Evolutionary conservation across 768 basidiomycete genomes (phyloP), one percentile per base, ranked within the genome.

Genomic region (Botryobasidium botryosum): DNA sequence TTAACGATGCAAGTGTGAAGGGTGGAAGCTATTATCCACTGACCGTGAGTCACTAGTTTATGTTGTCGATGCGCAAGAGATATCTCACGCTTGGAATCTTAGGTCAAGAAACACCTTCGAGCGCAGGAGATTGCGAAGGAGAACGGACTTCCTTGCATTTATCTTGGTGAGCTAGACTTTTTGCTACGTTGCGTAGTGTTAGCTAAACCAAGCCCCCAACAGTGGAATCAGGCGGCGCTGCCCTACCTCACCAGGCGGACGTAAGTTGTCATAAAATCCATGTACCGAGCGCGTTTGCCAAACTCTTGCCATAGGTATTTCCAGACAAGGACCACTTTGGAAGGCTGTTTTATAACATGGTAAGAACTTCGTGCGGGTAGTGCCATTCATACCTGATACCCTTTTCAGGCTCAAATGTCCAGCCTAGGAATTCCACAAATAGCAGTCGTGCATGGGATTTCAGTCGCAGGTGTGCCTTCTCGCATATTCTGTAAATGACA

Each of bases 331-430:
- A 92, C 51, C 87, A 96, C 57, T 96, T 96, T 53, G 90, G 90
- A 3, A 73, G 90, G 4, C 92, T 94, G 56, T 96, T 96, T 63
- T 94, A 90, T 60, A 94, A 96, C 55, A 92, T 92, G 87, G 88
- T 80, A 46, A 38, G 66, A 29, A 17, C n/a, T 27, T 41, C n/a
- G 23, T n/a, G 8, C 23, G 13, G 4, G 5, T 18, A 5, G 17
- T 29, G 1, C 6, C 6, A 5, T 17, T n/a, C 25, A 39, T 40
- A n/a, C 7, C 45, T 10, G 25, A 8, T 13, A 38, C 5, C 43
- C 23, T 17, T 8, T 42, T 15, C 53, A 85, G 82, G 83, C 84
- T 4, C 86, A 87, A 67, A 82, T 92, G 83, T 91, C 87, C 39
- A 85, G 86, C 1, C 65, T 87, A 0, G 77, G 82, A 0, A 86